Evolutionary conservation across 2,329 filamentous ascomycete genomes (phyloP), one percentile per base, ranked within the genome.

Genomic region (Geosmithia morbida): DNA sequence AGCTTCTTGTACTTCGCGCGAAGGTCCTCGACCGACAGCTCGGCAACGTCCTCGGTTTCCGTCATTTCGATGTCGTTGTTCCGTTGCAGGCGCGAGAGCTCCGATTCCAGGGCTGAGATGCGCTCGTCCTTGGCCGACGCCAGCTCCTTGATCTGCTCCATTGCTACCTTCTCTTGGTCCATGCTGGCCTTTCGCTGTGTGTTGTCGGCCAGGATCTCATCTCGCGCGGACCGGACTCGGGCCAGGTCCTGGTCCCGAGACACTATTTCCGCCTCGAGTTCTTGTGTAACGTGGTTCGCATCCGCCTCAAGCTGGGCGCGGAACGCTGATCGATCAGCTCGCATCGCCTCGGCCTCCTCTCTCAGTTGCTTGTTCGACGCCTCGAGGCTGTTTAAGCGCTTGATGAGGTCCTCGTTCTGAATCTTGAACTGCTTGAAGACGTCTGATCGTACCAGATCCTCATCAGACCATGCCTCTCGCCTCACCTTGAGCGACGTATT

Each of bases 371-470:
- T 81, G 61, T 96, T 96, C 13, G 82, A 85, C 3, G 87, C 87
- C 63, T 97, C 90, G 14, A 97, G 67, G 56, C 90, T 82, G 61
- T 98, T 98, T 57, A 95, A 81, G 39, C 87, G 82, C 62, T 87
- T 90, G 55, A 96, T 87, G 8, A 94, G 77, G 55, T 97, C 90
- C 58, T 97, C 92, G 56, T 94, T 86, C 57, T 96, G 87, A 20
- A 76, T 77, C 65, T 89, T 94, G 58, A 96, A 76, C 51, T 85
- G 80, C 65, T 95, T 97, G 74, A 95, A 98, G 2, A 95, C 74
- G 56, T 96, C 88, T 4, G 88, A 95, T 49, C 87, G 81, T 41
- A 88, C 82, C 59, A 94, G 97, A 56, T 98, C 92, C 52, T 98
- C 92, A 57, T 98, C 92, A 0, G 85, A 84, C 43, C 89, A 69